Conservation (phyloP, 306 rosid species). For the Luffa acutangula region DNA sequence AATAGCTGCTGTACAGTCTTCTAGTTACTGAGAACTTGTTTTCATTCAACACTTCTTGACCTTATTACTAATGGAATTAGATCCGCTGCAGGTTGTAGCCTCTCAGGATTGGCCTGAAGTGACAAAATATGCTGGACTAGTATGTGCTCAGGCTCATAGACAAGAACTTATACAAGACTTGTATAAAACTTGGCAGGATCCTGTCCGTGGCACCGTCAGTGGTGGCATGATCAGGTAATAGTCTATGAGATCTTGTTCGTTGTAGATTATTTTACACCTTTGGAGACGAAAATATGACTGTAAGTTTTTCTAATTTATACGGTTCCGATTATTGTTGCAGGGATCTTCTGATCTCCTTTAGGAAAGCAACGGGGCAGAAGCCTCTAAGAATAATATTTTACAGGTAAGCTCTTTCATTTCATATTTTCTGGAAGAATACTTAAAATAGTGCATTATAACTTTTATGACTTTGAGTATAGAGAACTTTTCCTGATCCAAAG, state of each 20-base stretch:
- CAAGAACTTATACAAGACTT: constrained; percentile 90
- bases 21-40: not conserved
- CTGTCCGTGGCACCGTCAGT: constrained; percentile 75
- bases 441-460: not conserved
- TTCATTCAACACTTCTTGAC: not conserved
- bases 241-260: not conserved
- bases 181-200: constrained; percentile 92
- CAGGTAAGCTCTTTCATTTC: constrained; percentile 35
- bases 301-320: not conserved
- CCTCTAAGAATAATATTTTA: constrained; percentile 82
- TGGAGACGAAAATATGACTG: not conserved
- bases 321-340: constrained; percentile 24
- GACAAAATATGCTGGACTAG: constrained; percentile 87
- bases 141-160: constrained; percentile 91
- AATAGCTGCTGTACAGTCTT: constrained; percentile 65
- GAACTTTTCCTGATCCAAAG: not conserved
- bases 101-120: constrained; percentile 99
- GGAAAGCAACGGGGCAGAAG: constrained; percentile 94
- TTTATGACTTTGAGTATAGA: not conserved
- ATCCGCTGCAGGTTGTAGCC: constrained; percentile 68
- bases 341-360: constrained; percentile 80
- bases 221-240: constrained; percentile 89
- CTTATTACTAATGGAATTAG: constrained; percentile 18
- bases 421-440: not conserved
- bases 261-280: not conserved